Evolutionary conservation across 148 eudicot genomes (phyloP).

Genomic region (Spergularia bocconei): DNA sequence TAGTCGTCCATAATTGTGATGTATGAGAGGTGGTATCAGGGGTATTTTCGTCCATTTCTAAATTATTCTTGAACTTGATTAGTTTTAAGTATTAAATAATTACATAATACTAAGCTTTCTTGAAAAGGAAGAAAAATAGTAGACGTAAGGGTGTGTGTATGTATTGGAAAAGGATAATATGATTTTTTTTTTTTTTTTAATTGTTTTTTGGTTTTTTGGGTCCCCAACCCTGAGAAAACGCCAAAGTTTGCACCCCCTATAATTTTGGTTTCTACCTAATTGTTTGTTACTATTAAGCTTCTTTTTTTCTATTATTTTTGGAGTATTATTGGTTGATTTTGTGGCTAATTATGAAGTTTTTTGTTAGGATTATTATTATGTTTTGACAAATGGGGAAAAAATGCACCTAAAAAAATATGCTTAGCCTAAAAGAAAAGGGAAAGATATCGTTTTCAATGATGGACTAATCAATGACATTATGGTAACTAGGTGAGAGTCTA

Average conservation of each 20-base stretch:
- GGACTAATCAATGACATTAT: not conserved
- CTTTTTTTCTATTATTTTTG: not conserved
- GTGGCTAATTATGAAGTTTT: not conserved
- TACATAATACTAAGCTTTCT: not conserved
- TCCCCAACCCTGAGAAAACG: not conserved
- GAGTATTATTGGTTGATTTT: not conserved
- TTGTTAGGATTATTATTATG: not conserved
- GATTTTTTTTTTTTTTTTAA: no score
- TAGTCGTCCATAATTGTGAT: not conserved
- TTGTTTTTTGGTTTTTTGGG: not conserved
- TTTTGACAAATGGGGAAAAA: not conserved
- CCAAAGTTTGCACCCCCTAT: not conserved
- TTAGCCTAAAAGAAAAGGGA: slow-evolving; percentile 6
- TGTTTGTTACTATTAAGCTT: not conserved
- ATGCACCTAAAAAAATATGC: not conserved
- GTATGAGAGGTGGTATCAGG: not conserved
- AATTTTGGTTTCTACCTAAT: slow-evolving; percentile 2
- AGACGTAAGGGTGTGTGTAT: not conserved
- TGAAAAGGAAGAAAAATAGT: not conserved
- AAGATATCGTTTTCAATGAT: not conserved
- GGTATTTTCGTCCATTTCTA: not conserved
- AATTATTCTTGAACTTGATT: not conserved
- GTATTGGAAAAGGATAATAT: no score
- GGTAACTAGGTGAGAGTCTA: no score
- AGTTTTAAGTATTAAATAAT: not conserved